Base-by-base conservation (phyloP, 768 basidiomycete genomes). In the Paxillus rubicundulus region DNA sequence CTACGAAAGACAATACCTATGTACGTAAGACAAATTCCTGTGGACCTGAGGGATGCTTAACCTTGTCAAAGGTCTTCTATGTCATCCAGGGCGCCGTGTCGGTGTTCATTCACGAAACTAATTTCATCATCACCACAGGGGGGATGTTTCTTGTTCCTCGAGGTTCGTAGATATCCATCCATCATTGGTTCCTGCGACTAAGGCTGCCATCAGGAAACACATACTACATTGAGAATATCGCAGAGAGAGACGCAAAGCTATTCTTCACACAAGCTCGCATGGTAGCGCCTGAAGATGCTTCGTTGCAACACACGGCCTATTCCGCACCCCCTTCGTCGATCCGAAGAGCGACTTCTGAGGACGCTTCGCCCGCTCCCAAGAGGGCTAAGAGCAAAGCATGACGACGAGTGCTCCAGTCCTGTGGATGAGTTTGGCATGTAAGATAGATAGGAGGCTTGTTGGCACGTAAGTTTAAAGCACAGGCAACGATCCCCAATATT, bases 231-330 rank as follows among this genome's bases (percentile, higher is more conserved):
- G 82, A 89, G 63, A 98, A 98, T 71, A 86, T 97, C 18, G 80
- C 78, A 17, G 79, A 86, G 44, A 83, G 89, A 33, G 85, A 88
- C 45, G 92, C 86, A 18, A 83, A 80, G 61, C 70, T 98, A 8
- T 97, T 96, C 74, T 98, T 98, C 72, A 86, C 92, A 1, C 96
- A 98, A 72, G 91, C 90, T 0, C 79, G 87, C 27, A 77, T 81
- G 62, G 60, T 81, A 30, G 62, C 71, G 0, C 56, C 65, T 21
- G 70, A 67, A 3, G 74, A 70, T 28, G 57, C 50, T 13, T 46
- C 61, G 16, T 55, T 44, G 17, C 70, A 64, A 38, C 70, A 62
- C 28, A 60, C 58, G 2, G 62, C 68, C 18, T 60, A 60, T 24
- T 70, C 68, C 21, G 68, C 60, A 17, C 68, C 68, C 14, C 68